Evolutionary conservation across 768 basidiomycete genomes (phyloP).

Genomic region (Termitomyces heimii): DNA sequence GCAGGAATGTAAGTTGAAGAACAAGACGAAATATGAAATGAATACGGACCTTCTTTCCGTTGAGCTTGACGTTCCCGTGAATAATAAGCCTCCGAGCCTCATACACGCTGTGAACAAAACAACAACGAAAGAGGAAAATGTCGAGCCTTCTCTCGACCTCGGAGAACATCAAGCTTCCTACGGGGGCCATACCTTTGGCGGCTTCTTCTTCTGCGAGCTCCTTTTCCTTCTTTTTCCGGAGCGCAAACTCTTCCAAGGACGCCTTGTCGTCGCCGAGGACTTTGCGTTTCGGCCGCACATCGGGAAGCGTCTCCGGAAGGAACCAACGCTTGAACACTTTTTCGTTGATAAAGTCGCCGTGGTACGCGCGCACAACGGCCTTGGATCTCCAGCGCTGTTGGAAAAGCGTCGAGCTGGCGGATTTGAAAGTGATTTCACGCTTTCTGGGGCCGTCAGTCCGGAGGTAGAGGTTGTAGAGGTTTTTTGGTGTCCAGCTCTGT

Average conservation of each 20-base stretch:
- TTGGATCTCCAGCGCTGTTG: conserved; percentile 91
- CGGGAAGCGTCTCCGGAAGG: conserved; percentile 79
- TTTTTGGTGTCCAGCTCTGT: conserved; percentile 89
- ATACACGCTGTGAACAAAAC: conserved; percentile 85
- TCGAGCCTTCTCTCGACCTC: conserved; percentile 96
- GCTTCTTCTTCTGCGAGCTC: conserved; percentile 47
- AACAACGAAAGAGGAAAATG: conserved; percentile 83
- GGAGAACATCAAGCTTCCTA: conserved; percentile 91
- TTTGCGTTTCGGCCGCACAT: conserved; percentile 62
- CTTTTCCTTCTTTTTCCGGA: conserved; percentile 45
- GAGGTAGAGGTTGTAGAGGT: conserved; percentile 85
- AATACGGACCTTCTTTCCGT: conserved; percentile 72
- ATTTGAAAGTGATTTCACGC: conserved; percentile 53
- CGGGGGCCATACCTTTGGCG: conserved; percentile 70
- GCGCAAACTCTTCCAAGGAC: conserved; percentile 52
- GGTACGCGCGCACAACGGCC: conserved; percentile 84
- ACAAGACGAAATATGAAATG: not conserved
- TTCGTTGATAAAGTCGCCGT: conserved; percentile 91
- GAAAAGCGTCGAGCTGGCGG: conserved; percentile 61
- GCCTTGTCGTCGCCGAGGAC: conserved; percentile 36
- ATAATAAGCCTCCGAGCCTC: conserved; percentile 83
- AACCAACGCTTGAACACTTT: conserved; percentile 95
- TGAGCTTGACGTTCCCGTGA: conserved; percentile 82
- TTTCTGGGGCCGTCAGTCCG: conserved; percentile 51
- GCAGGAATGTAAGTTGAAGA: not conserved